A percentile compares a stretch with the other conserved stretches of the same genome.
These are phyloP conservation scores for Heterobasidion occidentale DNA, from an alignment of 1,284 basidiomycete genomes.

Conservation along the genomic window DNA sequence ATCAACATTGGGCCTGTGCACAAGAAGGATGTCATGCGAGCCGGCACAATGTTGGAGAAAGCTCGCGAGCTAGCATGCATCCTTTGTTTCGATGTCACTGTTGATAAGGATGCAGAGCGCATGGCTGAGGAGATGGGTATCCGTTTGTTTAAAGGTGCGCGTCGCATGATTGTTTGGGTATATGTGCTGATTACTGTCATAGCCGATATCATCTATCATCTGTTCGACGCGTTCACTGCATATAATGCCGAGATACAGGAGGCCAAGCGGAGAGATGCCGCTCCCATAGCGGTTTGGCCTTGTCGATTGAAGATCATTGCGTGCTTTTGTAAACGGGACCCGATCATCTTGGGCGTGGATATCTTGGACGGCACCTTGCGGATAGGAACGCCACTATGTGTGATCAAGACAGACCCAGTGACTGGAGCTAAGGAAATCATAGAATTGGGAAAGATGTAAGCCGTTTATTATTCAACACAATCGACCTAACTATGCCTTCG, in stretches of 20 bases:
- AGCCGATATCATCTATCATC: conserved; percentile 98
- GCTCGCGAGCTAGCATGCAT: conserved; percentile 95
- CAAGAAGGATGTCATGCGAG: conserved; percentile 93
- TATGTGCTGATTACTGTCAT: conserved; percentile 6
- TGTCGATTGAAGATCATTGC: conserved; percentile 91
- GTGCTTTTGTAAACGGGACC: conserved; percentile 94
- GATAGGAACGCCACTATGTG: conserved; percentile 94
- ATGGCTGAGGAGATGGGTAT: conserved; percentile 93
- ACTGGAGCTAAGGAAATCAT: conserved; percentile 91
- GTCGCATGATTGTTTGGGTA: neutral
- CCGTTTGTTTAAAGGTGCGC: conserved; percentile 82
- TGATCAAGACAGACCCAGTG: conserved; percentile 81
- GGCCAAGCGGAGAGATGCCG: conserved; percentile 88
- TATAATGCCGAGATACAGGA: conserved; percentile 93
- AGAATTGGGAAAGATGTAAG: conserved; percentile 90
- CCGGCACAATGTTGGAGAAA: conserved; percentile 93
- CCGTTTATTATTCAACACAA: conserved; percentile 7
- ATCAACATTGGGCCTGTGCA: conserved; percentile 99
- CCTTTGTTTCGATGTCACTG: conserved; percentile 94
- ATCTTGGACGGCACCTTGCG: conserved; percentile 90
- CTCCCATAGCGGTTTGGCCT: conserved; percentile 95
- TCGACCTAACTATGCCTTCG: neutral
- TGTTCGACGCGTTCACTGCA: conserved; percentile 97
- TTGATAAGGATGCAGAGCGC: conserved; percentile 88
- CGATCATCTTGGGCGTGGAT: conserved; percentile 96